A percentile compares a stretch with the other conserved stretches of the same genome.
Conservation (phyloP, 2,329 filamentous ascomycete genomes). For the Colletotrichum higginsianum region DNA sequence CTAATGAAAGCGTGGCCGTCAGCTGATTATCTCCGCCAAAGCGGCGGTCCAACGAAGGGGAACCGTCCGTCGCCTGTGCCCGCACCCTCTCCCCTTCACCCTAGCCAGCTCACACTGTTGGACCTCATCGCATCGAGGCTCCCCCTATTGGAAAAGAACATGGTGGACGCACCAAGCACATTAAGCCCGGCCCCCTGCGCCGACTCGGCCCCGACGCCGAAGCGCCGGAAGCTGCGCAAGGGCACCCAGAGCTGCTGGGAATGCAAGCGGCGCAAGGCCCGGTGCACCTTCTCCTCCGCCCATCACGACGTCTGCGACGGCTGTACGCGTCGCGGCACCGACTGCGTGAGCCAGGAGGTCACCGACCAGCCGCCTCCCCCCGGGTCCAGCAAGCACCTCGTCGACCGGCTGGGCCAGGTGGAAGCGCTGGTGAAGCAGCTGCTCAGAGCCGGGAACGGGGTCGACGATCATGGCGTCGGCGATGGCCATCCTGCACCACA, state of each 20-base stretch:
- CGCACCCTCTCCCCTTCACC: not conserved
- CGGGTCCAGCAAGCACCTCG: constrained; percentile 47
- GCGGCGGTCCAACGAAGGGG: constrained; percentile 26
- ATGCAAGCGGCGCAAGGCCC: constrained; percentile 38
- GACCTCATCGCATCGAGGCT: too few relatives aligned
- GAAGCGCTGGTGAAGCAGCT: constrained; percentile 54
- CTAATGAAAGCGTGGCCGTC: constrained; percentile 13
- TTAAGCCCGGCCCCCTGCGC: not conserved
- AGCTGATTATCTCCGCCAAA: constrained; percentile 26
- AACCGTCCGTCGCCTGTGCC: too few relatives aligned
- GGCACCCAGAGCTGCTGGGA: constrained; percentile 41
- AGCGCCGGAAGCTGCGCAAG: constrained; percentile 37
- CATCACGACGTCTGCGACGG: constrained; percentile 16
- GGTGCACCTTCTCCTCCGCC: constrained; percentile 23
- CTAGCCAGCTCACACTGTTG: not conserved
- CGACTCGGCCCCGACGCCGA: constrained; percentile 8
- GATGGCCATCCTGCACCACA: not conserved
- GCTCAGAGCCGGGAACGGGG: constrained; percentile 4
- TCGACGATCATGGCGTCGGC: not conserved
- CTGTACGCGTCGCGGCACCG: constrained; percentile 60
- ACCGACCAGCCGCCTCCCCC: constrained; percentile 52
- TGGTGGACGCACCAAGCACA: not conserved
- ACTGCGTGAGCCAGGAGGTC: constrained; percentile 60
- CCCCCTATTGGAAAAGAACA: too few relatives aligned
- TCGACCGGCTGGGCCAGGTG: constrained; percentile 53